These are phyloP conservation scores for Sherardia arvensis DNA, from an alignment of 257 asterid species.

Conservation along the genomic window DNA sequence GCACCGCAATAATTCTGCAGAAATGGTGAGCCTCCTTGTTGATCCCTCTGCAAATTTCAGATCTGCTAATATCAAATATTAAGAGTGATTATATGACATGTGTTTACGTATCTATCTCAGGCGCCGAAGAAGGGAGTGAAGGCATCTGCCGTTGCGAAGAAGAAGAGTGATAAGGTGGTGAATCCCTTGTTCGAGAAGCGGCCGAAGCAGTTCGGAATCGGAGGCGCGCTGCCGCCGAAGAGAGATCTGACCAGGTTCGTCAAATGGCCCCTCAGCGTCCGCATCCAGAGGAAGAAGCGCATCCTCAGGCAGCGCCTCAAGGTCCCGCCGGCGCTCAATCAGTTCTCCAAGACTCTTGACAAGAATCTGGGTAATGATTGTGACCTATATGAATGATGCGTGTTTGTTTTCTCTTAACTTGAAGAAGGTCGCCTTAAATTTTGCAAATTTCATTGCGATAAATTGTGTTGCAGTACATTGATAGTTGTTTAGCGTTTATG, in stretches of 20 bases:
- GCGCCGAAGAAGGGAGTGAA: constrained; percentile 20
- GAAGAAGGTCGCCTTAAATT: too few species aligned
- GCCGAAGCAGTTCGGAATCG: constrained; percentile 37
- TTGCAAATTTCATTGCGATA: too few species aligned
- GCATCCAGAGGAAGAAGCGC: constrained; percentile 33
- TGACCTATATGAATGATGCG: too few species aligned
- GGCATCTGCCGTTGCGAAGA: constrained; percentile 16
- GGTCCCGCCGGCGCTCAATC: constrained; percentile 43
- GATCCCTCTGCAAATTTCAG: neutral
- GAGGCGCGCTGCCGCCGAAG: constrained; percentile 36
- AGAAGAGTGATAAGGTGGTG: constrained; percentile 28
- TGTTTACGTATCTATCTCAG: neutral
- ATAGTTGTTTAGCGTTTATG: too few species aligned
- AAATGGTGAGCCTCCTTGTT: neutral
- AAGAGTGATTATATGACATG: neutral
- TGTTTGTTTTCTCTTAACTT: too few species aligned
- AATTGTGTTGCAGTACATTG: too few species aligned
- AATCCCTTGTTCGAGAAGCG: constrained; percentile 38
- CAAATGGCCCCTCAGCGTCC: constrained; percentile 30
- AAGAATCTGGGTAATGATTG: constrained; percentile 46
- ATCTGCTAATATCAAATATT: neutral
- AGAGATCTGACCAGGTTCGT: constrained; percentile 28
- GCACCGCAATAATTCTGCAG: neutral
- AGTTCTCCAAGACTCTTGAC: constrained; percentile 38
- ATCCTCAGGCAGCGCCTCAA: constrained; percentile 34